Conservation (phyloP, 768 basidiomycete genomes). For the Lyophyllum shimeji region DNA sequence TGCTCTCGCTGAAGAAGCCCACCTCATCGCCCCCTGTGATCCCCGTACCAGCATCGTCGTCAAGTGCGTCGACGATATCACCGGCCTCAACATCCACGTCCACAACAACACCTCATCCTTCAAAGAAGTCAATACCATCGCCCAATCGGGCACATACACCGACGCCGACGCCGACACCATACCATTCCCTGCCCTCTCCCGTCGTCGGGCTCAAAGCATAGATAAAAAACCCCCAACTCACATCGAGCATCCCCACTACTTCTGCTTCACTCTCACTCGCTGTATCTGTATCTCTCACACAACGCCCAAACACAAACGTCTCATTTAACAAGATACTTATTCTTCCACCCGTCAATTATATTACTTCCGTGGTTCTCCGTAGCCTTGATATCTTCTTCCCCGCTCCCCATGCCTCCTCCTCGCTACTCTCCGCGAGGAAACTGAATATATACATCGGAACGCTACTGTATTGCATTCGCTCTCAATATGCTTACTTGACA, state of each 20-base stretch:
- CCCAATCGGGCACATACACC: slow-evolving; percentile 21
- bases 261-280: background rate
- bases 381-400: background rate
- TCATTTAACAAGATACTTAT: slow-evolving; percentile 2
- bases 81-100: slow-evolving; percentile 5
- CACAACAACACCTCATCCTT: background rate
- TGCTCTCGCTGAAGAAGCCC: slow-evolving; percentile 8
- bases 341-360: background rate
- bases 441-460: background rate
- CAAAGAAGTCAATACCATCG: slow-evolving; percentile 13
- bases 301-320: background rate
- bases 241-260: background rate
- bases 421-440: background rate
- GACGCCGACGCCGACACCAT: slow-evolving; percentile 21
- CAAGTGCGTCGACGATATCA: slow-evolving; percentile 3
- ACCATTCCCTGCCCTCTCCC: slow-evolving; percentile 20
- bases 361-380: background rate
- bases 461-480: background rate
- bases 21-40: background rate
- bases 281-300: slow-evolving; percentile 16
- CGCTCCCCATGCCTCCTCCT: background rate
- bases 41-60: background rate
- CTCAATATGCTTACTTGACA: background rate
- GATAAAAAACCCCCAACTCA: background rate
- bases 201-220: slow-evolving; percentile 29